Percentiles rank a stretch among this genome's conserved stretches.
These are phyloP conservation scores for Sclerotiophoma versabilis DNA, from an alignment of 2,329 filamentous ascomycete species.

Conservation along the genomic window DNA sequence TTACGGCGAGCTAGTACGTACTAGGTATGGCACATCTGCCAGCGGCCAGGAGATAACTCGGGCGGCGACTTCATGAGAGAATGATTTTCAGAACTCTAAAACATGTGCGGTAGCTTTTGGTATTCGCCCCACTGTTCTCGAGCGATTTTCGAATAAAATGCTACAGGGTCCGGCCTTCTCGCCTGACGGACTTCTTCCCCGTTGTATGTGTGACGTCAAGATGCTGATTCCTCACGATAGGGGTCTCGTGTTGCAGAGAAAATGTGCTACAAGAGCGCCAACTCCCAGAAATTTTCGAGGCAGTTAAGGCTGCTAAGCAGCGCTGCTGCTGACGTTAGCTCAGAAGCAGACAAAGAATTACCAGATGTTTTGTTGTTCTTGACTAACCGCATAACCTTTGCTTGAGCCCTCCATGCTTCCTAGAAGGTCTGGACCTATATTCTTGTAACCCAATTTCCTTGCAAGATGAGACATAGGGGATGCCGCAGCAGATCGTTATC, in stretches of 20 bases:
- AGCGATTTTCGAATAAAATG: constrained; percentile 3
- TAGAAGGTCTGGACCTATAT: too few relatives aligned
- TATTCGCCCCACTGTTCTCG: constrained; percentile 12
- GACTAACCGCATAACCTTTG: too few relatives aligned
- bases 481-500: not conserved
- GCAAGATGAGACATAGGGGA: too few relatives aligned
- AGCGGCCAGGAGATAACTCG: constrained; percentile 13
- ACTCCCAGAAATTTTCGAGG: too few relatives aligned
- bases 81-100: constrained; percentile 9
- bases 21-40: not conserved
- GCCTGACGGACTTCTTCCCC: constrained; percentile 11
- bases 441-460: too few relatives aligned
- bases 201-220: constrained; percentile 10
- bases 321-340: too few relatives aligned
- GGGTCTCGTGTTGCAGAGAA: too few relatives aligned
- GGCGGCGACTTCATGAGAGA: not conserved
- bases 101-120: constrained; percentile 8
- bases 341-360: too few relatives aligned
- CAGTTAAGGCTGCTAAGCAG: too few relatives aligned
- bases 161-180: constrained; percentile 6
- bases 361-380: too few relatives aligned
- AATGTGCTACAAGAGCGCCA: too few relatives aligned
- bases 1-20: not conserved
- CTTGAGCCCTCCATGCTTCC: too few relatives aligned
- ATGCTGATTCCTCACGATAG: not conserved